phyloP scores from a whole-genome alignment of 2,329 filamentous ascomycete species.

The Lasiodiplodia sp. region DNA sequence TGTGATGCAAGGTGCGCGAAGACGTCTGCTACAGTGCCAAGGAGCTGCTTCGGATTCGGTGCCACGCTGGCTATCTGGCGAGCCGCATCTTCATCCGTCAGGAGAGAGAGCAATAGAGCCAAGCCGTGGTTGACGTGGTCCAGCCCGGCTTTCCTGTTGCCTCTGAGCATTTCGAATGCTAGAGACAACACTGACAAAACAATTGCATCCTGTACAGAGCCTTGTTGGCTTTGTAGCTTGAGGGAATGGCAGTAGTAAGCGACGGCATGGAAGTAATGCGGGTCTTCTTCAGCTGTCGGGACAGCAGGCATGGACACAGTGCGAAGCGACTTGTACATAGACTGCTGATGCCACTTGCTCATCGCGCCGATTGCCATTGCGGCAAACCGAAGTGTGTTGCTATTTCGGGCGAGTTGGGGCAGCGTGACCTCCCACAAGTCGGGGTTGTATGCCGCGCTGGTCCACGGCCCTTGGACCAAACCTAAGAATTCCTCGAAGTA shows the following conservation, averaged over 20 bases:
- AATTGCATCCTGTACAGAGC: not conserved
- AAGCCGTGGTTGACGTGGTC: conserved; percentile 19
- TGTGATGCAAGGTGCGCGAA: not conserved
- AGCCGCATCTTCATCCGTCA: not conserved
- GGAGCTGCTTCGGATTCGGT: conserved; percentile 1
- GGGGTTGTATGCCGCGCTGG: not conserved
- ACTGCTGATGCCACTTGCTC: conserved; percentile 10
- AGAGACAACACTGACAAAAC: not conserved
- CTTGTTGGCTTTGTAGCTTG: not conserved
- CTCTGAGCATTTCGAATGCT: conserved; percentile 14
- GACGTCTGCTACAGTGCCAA: conserved; percentile 4
- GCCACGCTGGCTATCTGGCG: not conserved
- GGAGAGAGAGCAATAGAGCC: conserved; percentile 1
- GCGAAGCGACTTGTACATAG: not conserved
- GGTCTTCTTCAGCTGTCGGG: not conserved
- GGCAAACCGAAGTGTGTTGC: not conserved
- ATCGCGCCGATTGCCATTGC: conserved; percentile 8
- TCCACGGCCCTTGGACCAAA: conserved; percentile 12
- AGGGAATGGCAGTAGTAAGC: conserved; percentile 8
- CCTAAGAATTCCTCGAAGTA: conserved; percentile 13
- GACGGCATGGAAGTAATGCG: conserved; percentile 10
- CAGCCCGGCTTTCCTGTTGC: conserved; percentile 2
- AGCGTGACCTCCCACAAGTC: not conserved
- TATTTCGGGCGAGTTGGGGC: conserved; percentile 8
- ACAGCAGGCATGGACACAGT: not conserved